These are phyloP conservation scores for Botrytis tulipae DNA, from an alignment of 2,329 filamentous ascomycete genomes.

Conservation along the genomic window DNA sequence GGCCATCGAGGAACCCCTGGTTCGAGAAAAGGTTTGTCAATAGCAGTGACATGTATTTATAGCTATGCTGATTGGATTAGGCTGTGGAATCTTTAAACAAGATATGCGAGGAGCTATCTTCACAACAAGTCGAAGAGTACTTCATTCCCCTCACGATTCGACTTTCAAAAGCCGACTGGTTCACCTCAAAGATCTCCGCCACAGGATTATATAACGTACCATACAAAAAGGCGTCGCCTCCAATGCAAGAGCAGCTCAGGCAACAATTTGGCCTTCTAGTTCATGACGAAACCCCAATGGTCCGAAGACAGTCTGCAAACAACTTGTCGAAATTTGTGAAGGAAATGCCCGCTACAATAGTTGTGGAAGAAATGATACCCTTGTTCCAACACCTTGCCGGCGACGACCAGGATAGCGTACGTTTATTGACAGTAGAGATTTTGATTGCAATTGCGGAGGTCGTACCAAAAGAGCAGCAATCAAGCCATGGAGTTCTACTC, in stretches of 20 bases:
- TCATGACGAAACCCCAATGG: constrained; percentile 98
- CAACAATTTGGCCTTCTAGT: constrained; percentile 91
- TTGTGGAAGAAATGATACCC: constrained; percentile 98
- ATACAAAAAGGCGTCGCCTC: constrained; percentile 84
- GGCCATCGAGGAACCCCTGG: constrained; percentile 95
- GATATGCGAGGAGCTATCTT: constrained; percentile 89
- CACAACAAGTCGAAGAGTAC: constrained; percentile 92
- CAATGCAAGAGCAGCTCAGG: constrained; percentile 87
- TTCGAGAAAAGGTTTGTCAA: constrained; percentile 83
- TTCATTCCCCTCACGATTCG: constrained; percentile 95
- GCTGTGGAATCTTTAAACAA: constrained; percentile 99
- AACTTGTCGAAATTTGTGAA: constrained; percentile 97
- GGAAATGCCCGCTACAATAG: constrained; percentile 86
- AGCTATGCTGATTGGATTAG: constrained; percentile 47
- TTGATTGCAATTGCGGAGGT: constrained; percentile 95
- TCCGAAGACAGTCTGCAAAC: constrained; percentile 92
- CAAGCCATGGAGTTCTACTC: constrained; percentile 89
- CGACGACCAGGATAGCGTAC: constrained; percentile 97
- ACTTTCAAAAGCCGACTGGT: constrained; percentile 99
- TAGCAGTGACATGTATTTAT: neutral
- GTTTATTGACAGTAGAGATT: constrained; percentile 92
- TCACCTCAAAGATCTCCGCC: constrained; percentile 97
- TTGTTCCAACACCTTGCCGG: constrained; percentile 95
- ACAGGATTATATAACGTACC: constrained; percentile 92
- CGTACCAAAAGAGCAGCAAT: constrained; percentile 96